Evolutionary conservation across 495 filamentous ascomycete genomes (phyloP).

Genomic region (Talaromyces borbonicus): DNA sequence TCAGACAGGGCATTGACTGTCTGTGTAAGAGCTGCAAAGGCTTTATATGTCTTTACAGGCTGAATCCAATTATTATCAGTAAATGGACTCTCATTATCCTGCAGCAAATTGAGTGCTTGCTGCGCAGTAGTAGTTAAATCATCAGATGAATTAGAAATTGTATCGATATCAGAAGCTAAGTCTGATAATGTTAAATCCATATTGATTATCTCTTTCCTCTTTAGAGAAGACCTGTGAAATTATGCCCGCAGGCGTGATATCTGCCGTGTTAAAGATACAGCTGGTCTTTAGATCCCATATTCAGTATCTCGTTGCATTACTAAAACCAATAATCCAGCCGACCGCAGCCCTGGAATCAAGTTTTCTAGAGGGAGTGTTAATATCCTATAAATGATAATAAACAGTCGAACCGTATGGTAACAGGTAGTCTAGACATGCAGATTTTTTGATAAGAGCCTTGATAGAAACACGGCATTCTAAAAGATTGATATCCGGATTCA

Average conservation of each 20-base stretch:
- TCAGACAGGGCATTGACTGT: neutral
- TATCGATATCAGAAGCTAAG: neutral
- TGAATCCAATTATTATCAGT: neutral
- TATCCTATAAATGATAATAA: neutral
- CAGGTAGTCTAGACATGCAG: neutral
- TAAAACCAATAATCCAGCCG: neutral
- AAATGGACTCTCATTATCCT: neutral
- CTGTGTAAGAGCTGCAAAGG: neutral
- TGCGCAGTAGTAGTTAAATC: neutral
- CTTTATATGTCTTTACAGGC: neutral
- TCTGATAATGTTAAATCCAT: too few relatives aligned
- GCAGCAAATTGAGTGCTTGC: neutral
- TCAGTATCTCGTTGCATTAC: neutral
- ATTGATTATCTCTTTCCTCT: neutral
- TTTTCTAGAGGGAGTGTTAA: neutral
- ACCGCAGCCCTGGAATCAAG: neutral
- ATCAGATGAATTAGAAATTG: neutral
- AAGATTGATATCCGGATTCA: too few relatives aligned
- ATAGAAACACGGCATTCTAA: too few relatives aligned
- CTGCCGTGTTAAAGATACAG: neutral
- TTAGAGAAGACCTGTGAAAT: neutral
- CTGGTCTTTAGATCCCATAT: neutral
- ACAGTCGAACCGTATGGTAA: neutral
- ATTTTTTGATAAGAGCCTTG: neutral
- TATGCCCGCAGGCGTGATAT: neutral